phyloP scores from a whole-genome alignment of 805 yeast genomes.

The Cyberlindnera suaveolens region DNA sequence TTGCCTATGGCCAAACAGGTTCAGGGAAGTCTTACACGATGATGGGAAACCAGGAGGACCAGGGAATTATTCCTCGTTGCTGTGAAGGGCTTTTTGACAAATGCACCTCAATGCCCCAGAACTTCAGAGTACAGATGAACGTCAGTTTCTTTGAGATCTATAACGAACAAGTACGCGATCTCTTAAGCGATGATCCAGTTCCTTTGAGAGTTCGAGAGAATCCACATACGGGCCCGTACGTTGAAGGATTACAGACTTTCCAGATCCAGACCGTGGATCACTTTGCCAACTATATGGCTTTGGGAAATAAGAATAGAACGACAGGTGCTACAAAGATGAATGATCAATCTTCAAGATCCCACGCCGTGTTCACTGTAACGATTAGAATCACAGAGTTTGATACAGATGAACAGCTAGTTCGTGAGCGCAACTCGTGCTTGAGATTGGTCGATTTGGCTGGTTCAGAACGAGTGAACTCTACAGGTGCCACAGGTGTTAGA shows the following conservation, averaged over 20 bases:
- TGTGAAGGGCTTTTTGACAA: slow-evolving; percentile 47
- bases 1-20: slow-evolving; percentile 81
- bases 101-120: slow-evolving; percentile 26
- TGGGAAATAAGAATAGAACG: slow-evolving; percentile 53
- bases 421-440: slow-evolving; percentile 51
- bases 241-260: slow-evolving; percentile 57
- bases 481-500: slow-evolving; percentile 56
- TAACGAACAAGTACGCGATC: slow-evolving; percentile 69
- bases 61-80: slow-evolving; percentile 63
- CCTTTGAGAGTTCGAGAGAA: slow-evolving; percentile 51
- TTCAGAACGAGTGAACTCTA: slow-evolving; percentile 61
- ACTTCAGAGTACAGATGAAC: slow-evolving; percentile 36
- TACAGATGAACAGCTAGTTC: slow-evolving; percentile 32
- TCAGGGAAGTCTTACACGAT: slow-evolving; percentile 82
- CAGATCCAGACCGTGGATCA: slow-evolving; percentile 42
- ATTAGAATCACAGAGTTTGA: slow-evolving; percentile 51
- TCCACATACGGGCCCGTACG: slow-evolving; percentile 62
- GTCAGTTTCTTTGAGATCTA: slow-evolving; percentile 70
- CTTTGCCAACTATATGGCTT: slow-evolving; percentile 37
- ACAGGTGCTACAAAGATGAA: slow-evolving; percentile 74
- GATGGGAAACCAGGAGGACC: slow-evolving; percentile 54
- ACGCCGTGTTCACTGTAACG: slow-evolving; percentile 64
- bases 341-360: slow-evolving; percentile 69
- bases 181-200: slow-evolving; percentile 28
- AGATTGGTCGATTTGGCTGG: slow-evolving; percentile 80